phyloP scores from a whole-genome alignment of 805 yeast genomes.

The Candida germanica region DNA sequence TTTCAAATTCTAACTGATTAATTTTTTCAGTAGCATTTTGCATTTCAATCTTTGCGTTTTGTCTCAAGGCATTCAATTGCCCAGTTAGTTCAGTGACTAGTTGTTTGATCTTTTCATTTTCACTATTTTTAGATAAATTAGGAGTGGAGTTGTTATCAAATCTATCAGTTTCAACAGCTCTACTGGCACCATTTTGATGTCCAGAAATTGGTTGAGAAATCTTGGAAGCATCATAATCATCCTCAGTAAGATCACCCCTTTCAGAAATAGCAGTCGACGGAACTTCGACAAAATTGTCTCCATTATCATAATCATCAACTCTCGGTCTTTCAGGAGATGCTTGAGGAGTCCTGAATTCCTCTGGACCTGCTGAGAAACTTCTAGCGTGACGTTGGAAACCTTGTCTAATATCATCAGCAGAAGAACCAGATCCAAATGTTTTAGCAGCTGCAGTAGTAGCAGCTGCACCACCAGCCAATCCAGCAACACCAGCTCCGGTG shows the following conservation, averaged over 20 bases:
- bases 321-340: conserved; percentile 23
- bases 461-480: conserved; percentile 9
- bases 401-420: conserved; percentile 7
- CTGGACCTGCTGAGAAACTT: conserved; percentile 35
- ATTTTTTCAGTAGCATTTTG: conserved; percentile 56
- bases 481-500: conserved; percentile 11
- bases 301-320: neutral
- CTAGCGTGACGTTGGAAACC: conserved; percentile 29
- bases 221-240: conserved; percentile 8
- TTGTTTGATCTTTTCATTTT: conserved; percentile 27
- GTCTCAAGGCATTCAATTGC: conserved; percentile 30
- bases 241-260: conserved; percentile 14
- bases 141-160: conserved; percentile 12
- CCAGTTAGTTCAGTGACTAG: conserved; percentile 30
- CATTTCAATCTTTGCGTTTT: conserved; percentile 46
- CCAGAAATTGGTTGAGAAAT: conserved; percentile 1
- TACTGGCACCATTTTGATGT: conserved; percentile 4
- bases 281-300: conserved; percentile 29
- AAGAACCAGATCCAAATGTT: conserved; percentile 2
- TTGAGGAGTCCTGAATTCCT: conserved; percentile 28
- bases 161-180: conserved; percentile 7
- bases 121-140: conserved; percentile 11
- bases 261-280: conserved; percentile 23
- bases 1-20: conserved; percentile 38
- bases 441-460: conserved; percentile 1